Evolutionary conservation across 805 yeast genomes (phyloP).

Genomic region (Yamadazyma laniorum): DNA sequence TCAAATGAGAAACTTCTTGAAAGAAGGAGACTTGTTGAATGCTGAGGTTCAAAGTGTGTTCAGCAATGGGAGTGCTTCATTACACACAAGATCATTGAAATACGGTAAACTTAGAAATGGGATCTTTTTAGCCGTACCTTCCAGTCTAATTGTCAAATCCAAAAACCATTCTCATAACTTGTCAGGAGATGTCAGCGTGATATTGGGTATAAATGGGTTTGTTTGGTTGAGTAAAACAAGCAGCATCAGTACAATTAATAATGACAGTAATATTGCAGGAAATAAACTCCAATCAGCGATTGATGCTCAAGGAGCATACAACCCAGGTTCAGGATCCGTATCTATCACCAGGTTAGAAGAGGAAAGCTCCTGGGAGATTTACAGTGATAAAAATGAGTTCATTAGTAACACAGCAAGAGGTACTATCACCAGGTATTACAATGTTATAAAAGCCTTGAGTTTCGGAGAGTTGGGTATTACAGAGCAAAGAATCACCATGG

Average conservation of each 20-base stretch:
- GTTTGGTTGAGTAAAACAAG: slow-evolving; percentile 82
- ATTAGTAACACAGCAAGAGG: slow-evolving; percentile 61
- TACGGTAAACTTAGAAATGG: slow-evolving; percentile 97
- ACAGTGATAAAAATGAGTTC: slow-evolving; percentile 83
- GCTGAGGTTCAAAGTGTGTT: slow-evolving; percentile 93
- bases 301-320: slow-evolving; percentile 38
- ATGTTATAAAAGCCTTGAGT: slow-evolving; percentile 80
- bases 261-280: slow-evolving; percentile 19
- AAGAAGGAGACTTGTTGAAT: slow-evolving; percentile 93
- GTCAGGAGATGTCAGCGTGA: slow-evolving; percentile 92
- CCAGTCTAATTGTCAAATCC: slow-evolving; percentile 77
- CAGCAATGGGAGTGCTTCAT: slow-evolving; percentile 86
- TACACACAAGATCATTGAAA: slow-evolving; percentile 92
- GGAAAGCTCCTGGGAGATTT: slow-evolving; percentile 93
- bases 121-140: slow-evolving; percentile 73
- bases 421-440: slow-evolving; percentile 80
- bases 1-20: slow-evolving; percentile 90
- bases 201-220: slow-evolving; percentile 92
- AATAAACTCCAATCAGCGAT: slow-evolving; percentile 41
- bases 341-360: slow-evolving; percentile 85
- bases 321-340: slow-evolving; percentile 58
- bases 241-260: slow-evolving; percentile 16
- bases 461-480: slow-evolving; percentile 83
- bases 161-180: slow-evolving; percentile 83
- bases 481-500: slow-evolving; percentile 72